Evolutionary conservation across 345 rosid genomes (phyloP), one percentile per base, ranked within the genome.

Genomic region (Citrus reticulata): DNA sequence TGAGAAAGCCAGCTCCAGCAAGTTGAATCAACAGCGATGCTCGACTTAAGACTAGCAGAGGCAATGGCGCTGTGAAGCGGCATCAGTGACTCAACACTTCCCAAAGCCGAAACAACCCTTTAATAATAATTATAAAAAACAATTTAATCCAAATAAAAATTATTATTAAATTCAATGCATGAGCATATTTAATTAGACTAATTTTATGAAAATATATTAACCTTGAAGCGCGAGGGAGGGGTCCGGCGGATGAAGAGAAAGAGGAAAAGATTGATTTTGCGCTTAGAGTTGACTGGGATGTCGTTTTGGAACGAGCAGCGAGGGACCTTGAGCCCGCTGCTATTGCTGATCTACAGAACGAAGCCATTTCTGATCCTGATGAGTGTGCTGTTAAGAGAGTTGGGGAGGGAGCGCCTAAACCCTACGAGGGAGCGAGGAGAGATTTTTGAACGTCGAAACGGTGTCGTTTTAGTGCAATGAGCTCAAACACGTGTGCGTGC

Each of bases 1-100:
- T 86, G 90, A 76, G 97, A 93, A 79, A 95, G 95, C 91, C 79
- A 82, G 89, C 98, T 95, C 97, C 98, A 95, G 85, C 94, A 92
- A 51, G 93, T 87, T 35, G 98, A 83, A 90, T 92, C 95, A 17
- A 91, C 84, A 32, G 98, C 98, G 60, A 95, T 92, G 85, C 82
- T 87, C 60, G 98, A 95, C 68, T 60, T 82, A 63, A 95, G 94
- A 74, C 96, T 81, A 83, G 98, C 92, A 82, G 94, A 89, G 61
- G 98, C 97, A 83, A 86, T 84, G 68, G 92, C 92, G 79, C 91
- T 92, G 81, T 95, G 97, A 69, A 95, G 89, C 8, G 97, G 98
- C 86, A 93, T 80, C 88, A 95, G 78, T 39, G 97, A 89, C 55
- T 92, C 97, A 70, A 90, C 88, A 30, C 90, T 80, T 16, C 91